Percentiles rank a stretch among this genome's conserved stretches.
Conservation (phyloP, 768 basidiomycete genomes). For the Auricularia cornea region DNA sequence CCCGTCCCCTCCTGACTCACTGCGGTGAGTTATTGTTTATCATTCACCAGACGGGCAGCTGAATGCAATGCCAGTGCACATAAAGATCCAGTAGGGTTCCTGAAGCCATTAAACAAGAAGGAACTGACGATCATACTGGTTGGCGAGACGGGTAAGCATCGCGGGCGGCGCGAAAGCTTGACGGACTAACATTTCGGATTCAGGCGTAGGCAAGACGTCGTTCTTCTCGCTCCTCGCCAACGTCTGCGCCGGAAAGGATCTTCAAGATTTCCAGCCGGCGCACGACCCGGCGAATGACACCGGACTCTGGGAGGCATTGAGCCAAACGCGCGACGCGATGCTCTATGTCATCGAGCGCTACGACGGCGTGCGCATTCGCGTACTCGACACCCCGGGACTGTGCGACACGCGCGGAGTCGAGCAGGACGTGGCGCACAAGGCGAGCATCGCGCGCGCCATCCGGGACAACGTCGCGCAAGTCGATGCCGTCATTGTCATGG, state of each 20-base stretch:
- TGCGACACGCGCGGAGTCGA: slow-evolving; percentile 21
- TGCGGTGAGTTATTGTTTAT: no score
- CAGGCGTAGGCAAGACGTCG: slow-evolving; percentile 92
- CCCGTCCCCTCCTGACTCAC: no score
- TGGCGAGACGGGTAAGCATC: slow-evolving; percentile 66
- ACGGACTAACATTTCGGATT: no score
- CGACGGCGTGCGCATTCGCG: slow-evolving; percentile 5
- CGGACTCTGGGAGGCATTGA: background rate
- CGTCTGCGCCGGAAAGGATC: background rate
- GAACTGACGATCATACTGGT: slow-evolving; percentile 54
- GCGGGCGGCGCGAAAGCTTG: no score
- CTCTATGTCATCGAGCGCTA: slow-evolving; percentile 4
- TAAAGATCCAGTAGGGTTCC: no score
- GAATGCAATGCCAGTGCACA: no score
- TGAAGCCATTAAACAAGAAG: no score
- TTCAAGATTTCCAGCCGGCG: background rate
- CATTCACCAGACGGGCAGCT: no score
- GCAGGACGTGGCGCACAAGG: slow-evolving; percentile 19
- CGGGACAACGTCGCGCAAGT: slow-evolving; percentile 12
- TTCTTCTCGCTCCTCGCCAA: slow-evolving; percentile 74
- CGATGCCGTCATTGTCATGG: slow-evolving; percentile 22
- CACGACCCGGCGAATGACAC: background rate
- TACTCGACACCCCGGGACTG: slow-evolving; percentile 25
- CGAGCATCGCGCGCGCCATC: slow-evolving; percentile 19
- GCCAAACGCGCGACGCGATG: slow-evolving; percentile 7